phyloP scores from a whole-genome alignment of 1,284 basidiomycete species.

The Ceratobasidium sp. region DNA sequence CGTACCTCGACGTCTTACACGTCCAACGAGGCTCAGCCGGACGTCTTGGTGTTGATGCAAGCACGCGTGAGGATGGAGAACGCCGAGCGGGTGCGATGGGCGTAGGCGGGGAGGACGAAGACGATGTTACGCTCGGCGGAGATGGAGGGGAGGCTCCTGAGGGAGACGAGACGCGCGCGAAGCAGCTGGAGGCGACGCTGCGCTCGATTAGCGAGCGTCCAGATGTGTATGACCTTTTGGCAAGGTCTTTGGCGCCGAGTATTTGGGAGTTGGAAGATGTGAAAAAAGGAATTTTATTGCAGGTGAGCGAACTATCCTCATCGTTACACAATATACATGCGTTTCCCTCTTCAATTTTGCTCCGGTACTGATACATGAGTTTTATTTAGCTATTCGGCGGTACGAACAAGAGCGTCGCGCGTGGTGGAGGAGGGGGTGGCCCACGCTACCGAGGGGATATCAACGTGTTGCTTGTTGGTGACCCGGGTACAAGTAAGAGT shows the following conservation, averaged over 20 bases:
- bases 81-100: constrained; percentile 76
- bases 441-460: constrained; percentile 98
- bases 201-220: constrained; percentile 77
- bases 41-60: constrained; percentile 83
- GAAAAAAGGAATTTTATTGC: constrained; percentile 96
- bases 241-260: constrained; percentile 90
- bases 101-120: constrained; percentile 87
- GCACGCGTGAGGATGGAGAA: constrained; percentile 72
- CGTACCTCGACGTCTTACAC: constrained; percentile 96
- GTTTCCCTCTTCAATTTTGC: not conserved
- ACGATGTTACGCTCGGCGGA: constrained; percentile 68
- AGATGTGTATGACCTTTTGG: constrained; percentile 90
- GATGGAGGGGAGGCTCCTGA: constrained; percentile 57
- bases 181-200: constrained; percentile 71
- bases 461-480: constrained; percentile 96
- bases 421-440: constrained; percentile 94
- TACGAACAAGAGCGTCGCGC: constrained; percentile 94
- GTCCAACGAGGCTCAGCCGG: constrained; percentile 81
- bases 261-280: constrained; percentile 99
- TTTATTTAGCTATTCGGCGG: constrained; percentile 85
- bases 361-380: constrained; percentile 13
- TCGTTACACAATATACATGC: no score
- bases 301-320: constrained; percentile 57
- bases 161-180: constrained; percentile 61
- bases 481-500: constrained; percentile 97